These are phyloP conservation scores for Ganoderma lucidum DNA, from an alignment of 1,284 basidiomycete species.

Conservation along the genomic window DNA sequence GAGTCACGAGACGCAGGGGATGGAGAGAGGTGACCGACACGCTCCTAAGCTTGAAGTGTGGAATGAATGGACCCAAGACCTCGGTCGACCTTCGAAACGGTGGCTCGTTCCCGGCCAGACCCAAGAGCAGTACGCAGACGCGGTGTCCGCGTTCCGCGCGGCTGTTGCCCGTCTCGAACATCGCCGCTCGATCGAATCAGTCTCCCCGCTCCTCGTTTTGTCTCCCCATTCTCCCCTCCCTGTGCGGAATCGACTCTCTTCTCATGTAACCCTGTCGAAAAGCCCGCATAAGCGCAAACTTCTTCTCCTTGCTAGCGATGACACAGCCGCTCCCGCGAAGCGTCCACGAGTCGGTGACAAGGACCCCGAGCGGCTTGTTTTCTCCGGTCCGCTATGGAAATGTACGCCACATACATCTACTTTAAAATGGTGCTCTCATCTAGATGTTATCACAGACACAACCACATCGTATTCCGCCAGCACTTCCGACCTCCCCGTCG, in stretches of 20 bases:
- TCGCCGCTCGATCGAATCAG: not conserved
- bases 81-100: conserved; percentile 42
- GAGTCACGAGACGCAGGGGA: not conserved
- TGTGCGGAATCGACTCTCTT: not conserved
- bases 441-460: not conserved
- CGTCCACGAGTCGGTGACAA: conserved; percentile 12
- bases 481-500: conserved; percentile 20
- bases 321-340: conserved; percentile 8
- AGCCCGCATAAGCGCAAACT: conserved; percentile 20
- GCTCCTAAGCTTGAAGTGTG: conserved; percentile 42
- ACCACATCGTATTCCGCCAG: conserved; percentile 20
- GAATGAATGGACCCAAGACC: conserved; percentile 44
- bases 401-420: conserved; percentile 6
- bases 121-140: conserved; percentile 35
- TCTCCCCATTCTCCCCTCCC: conserved; percentile 11
- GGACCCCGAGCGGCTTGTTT: not conserved
- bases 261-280: not conserved
- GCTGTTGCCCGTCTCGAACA: not conserved
- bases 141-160: conserved; percentile 17
- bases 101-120: conserved; percentile 49
- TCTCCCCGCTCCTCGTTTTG: conserved; percentile 1
- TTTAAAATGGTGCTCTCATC: not conserved
- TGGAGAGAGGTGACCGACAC: conserved; percentile 1
- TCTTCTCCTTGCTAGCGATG: not conserved
- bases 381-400: conserved; percentile 12